Evolutionary conservation across 345 rosid genomes (phyloP).

Genomic region (Angophora floribunda): DNA sequence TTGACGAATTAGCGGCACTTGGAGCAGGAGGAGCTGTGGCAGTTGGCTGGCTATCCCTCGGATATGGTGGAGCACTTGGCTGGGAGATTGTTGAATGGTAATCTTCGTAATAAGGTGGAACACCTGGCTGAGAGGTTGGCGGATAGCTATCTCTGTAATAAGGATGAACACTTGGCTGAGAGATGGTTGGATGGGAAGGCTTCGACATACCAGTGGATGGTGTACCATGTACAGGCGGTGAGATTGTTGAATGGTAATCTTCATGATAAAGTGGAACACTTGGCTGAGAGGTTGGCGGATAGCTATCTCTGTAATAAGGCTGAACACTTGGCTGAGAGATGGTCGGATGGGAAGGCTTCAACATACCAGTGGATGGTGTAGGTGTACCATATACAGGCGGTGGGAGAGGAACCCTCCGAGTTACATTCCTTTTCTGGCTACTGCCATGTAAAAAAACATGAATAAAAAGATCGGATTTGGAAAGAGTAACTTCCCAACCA

Average conservation of each 20-base stretch:
- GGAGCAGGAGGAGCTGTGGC: slow-evolving; percentile 11
- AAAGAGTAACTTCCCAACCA: not conserved
- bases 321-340: slow-evolving; percentile 56
- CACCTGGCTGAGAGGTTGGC: slow-evolving; percentile 45
- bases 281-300: slow-evolving; percentile 37
- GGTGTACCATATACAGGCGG: slow-evolving; percentile 50
- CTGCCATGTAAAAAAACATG: slow-evolving; percentile 20
- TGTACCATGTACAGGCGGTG: slow-evolving; percentile 51
- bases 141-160: slow-evolving; percentile 24
- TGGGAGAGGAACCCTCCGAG: slow-evolving; percentile 65
- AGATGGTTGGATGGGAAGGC: slow-evolving; percentile 28
- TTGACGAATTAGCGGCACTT: slow-evolving; percentile 14
- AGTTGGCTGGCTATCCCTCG: slow-evolving; percentile 10
- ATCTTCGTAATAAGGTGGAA: slow-evolving; percentile 53
- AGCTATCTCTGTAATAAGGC: slow-evolving; percentile 26
- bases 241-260: slow-evolving; percentile 23
- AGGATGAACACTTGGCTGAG: slow-evolving; percentile 48
- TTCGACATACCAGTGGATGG: slow-evolving; percentile 23
- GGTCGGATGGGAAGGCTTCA: slow-evolving; percentile 22
- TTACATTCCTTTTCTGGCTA: slow-evolving; percentile 27
- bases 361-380: slow-evolving; percentile 14
- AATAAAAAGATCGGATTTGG: not conserved
- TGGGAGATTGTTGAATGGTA: slow-evolving; percentile 8
- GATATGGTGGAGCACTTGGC: slow-evolving; percentile 50
- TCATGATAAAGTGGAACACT: slow-evolving; percentile 52